A percentile compares a stretch with the other conserved stretches of the same genome.
These are phyloP conservation scores for Cladophialophora immunda DNA, from an alignment of 2,329 filamentous ascomycete species.

Conservation along the genomic window DNA sequence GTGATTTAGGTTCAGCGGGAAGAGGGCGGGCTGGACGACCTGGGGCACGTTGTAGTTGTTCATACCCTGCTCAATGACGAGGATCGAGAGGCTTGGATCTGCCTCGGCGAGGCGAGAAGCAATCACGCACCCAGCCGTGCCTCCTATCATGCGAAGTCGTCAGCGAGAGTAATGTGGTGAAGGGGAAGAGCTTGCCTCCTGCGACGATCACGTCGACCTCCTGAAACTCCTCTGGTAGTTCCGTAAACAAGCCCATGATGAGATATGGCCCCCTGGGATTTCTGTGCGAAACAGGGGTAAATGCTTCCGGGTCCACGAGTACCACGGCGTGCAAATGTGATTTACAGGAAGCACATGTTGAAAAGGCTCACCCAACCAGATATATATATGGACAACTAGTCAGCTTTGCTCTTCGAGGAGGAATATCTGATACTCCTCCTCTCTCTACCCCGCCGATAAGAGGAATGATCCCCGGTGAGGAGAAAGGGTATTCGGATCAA, in stretches of 20 bases:
- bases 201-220: constrained; percentile 63
- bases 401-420: neutral
- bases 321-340: neutral
- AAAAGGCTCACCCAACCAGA: neutral
- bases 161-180: neutral
- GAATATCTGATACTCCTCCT: neutral
- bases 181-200: constrained; percentile 46
- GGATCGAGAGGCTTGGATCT: constrained; percentile 58
- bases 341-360: neutral
- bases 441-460: neutral
- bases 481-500: neutral
- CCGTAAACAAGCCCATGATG: constrained; percentile 24
- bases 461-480: neutral
- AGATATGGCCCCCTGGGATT: neutral
- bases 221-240: constrained; percentile 34
- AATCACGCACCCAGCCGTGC: constrained; percentile 59
- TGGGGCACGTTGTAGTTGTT: constrained; percentile 62
- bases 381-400: neutral
- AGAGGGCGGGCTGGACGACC: constrained; percentile 63
- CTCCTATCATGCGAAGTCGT: constrained; percentile 48
- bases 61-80: constrained; percentile 63
- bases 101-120: constrained; percentile 62
- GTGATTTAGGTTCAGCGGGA: constrained; percentile 58
- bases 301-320: neutral
- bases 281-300: neutral